A percentile compares a stretch with the other conserved stretches of the same genome.
phyloP scores from a whole-genome alignment of 2,329 filamentous ascomycete genomes.

The Helminthosporium solani region DNA sequence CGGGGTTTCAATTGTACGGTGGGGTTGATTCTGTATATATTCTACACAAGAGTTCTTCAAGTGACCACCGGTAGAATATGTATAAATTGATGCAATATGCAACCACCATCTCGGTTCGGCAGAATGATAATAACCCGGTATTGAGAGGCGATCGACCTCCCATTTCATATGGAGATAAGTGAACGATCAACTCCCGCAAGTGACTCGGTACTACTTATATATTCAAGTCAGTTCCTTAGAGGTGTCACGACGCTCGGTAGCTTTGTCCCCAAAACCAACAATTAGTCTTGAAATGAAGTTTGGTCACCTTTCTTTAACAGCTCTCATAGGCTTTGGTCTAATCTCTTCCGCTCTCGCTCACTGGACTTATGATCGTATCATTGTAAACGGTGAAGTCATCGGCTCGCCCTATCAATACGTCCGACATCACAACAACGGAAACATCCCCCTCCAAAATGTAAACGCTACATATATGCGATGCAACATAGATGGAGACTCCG shows the following conservation, averaged over 20 bases:
- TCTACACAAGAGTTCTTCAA: too few relatives aligned
- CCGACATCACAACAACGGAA: constrained; percentile 24
- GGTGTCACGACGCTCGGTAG: too few relatives aligned
- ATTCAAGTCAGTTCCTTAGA: too few relatives aligned
- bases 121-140: not conserved
- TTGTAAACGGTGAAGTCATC: constrained; percentile 27
- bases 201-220: too few relatives aligned
- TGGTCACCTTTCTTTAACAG: too few relatives aligned
- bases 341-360: constrained; percentile 13
- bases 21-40: too few relatives aligned
- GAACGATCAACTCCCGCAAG: not conserved
- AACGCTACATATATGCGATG: constrained; percentile 28
- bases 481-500: constrained; percentile 17
- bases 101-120: not conserved
- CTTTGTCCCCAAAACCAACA: not conserved
- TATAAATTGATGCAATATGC: not conserved
- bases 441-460: constrained; percentile 25
- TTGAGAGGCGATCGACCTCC: not conserved
- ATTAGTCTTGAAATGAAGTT: constrained; percentile 3
- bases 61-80: too few relatives aligned
- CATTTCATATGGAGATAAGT: not conserved
- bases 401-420: constrained; percentile 27
- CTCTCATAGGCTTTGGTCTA: not conserved
- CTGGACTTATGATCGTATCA: constrained; percentile 31
- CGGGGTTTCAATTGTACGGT: too few relatives aligned